Conservation (phyloP, 2,329 filamentous ascomycete genomes). For the Aspergillus fumigatus region DNA sequence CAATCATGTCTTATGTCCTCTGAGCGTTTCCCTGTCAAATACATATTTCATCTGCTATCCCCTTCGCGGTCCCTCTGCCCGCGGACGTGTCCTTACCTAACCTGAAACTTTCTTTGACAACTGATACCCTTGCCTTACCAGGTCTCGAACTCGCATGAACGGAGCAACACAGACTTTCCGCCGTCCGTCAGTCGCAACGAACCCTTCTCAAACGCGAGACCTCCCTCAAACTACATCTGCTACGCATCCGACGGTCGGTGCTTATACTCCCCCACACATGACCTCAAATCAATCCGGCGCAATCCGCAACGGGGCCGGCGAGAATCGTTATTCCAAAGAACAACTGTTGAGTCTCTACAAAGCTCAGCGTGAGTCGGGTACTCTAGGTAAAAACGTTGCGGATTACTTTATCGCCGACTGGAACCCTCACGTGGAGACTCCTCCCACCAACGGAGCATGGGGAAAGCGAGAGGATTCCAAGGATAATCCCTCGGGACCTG, state of each 20-base stretch:
- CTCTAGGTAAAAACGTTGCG: conserved; percentile 57
- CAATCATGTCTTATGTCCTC: conserved; percentile 5
- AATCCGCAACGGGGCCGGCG: conserved; percentile 50
- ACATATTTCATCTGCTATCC: background rate
- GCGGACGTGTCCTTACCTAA: background rate
- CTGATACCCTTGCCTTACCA: conserved; percentile 24
- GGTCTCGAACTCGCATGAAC: conserved; percentile 59
- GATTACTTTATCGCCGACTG: conserved; percentile 70
- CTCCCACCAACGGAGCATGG: conserved; percentile 61
- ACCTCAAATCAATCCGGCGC: conserved; percentile 45
- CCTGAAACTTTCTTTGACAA: background rate
- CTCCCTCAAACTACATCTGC: conserved; percentile 37
- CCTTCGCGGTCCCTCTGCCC: conserved; percentile 1
- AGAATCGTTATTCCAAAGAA: conserved; percentile 70
- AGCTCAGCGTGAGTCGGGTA: conserved; percentile 50
- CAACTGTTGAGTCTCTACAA: conserved; percentile 73
- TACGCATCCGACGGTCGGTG: conserved; percentile 40
- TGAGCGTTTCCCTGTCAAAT: background rate
- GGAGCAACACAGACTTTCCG: conserved; percentile 65
- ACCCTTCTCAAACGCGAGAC: conserved; percentile 45
- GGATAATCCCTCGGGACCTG: conserved; percentile 72
- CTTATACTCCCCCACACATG: conserved; percentile 60
- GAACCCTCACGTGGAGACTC: conserved; percentile 70
- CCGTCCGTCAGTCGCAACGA: conserved; percentile 57
- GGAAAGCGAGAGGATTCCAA: conserved; percentile 72